Percentiles rank a stretch among this genome's conserved stretches.
Conservation (phyloP, 768 basidiomycete species). For the Rhodosporidiobolus sp. region DNA sequence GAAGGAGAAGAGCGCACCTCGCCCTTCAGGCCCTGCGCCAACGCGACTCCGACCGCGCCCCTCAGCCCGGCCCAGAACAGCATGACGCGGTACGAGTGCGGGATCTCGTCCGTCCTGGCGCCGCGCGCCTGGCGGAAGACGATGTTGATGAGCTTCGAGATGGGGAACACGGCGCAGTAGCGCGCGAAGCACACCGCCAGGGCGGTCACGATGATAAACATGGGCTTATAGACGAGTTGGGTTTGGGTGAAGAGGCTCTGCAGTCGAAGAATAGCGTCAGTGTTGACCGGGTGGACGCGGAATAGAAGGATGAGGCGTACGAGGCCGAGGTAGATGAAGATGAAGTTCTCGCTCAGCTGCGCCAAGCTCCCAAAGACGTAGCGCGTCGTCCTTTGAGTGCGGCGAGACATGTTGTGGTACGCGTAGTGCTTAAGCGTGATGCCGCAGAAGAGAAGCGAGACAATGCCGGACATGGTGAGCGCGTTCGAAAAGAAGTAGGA, state of each 20-base stretch:
- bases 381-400: conserved; percentile 88
- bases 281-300: background rate
- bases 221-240: conserved; percentile 77
- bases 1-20: conserved; percentile 6
- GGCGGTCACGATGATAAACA: conserved; percentile 88
- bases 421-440: conserved; percentile 99
- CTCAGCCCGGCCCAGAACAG: conserved; percentile 96
- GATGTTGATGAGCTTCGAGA: conserved; percentile 91
- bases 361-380: conserved; percentile 94
- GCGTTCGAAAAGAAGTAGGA: conserved; percentile 99
- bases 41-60: conserved; percentile 94
- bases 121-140: conserved; percentile 74
- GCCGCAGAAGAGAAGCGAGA: conserved; percentile 95
- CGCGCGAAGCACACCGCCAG: conserved; percentile 89
- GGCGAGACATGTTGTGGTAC: conserved; percentile 97
- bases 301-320: background rate
- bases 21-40: conserved; percentile 95
- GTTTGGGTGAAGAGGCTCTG: conserved; percentile 86
- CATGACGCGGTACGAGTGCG: conserved; percentile 99
- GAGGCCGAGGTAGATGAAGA: conserved; percentile 97
- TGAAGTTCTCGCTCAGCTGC: conserved; percentile 95
- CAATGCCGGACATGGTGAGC: conserved; percentile 80
- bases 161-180: conserved; percentile 91
- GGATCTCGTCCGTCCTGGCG: conserved; percentile 82
- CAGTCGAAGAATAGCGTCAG: background rate